Conservation (phyloP, 1,284 basidiomycete species). For the Crepidotus sp. region DNA sequence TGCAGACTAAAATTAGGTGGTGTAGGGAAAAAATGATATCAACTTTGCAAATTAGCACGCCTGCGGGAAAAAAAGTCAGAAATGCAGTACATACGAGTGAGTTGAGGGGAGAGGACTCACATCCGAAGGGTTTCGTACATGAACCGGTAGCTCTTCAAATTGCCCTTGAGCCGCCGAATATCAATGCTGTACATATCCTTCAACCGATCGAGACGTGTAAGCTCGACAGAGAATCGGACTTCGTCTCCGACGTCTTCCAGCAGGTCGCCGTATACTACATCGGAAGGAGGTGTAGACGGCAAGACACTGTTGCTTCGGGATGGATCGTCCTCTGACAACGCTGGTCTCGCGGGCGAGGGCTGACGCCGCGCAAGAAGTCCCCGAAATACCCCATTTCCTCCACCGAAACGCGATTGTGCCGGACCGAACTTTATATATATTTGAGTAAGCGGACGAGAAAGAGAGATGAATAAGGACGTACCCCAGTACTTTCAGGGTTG, state of each 20-base stretch:
- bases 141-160: slow-evolving; percentile 88
- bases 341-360: slow-evolving; percentile 12
- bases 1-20: neutral
- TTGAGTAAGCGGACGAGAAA: neutral
- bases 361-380: slow-evolving; percentile 13
- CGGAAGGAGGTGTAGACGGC: slow-evolving; percentile 30
- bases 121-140: slow-evolving; percentile 84
- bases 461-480: neutral
- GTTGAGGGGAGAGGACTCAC: too few relatives aligned
- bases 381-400: slow-evolving; percentile 5
- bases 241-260: slow-evolving; percentile 82
- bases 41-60: slow-evolving; percentile 11
- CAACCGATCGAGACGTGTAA: slow-evolving; percentile 81
- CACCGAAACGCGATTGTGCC: neutral
- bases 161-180: slow-evolving; percentile 86
- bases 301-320: slow-evolving; percentile 9
- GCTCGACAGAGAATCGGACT: slow-evolving; percentile 87
- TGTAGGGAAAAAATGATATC: neutral
- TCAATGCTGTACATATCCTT: slow-evolving; percentile 84
- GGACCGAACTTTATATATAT: too few relatives aligned
- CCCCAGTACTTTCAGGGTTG: slow-evolving; percentile 27
- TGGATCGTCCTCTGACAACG: neutral
- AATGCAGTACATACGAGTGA: too few relatives aligned
- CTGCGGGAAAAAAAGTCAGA: neutral
- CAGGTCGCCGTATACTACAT: slow-evolving; percentile 71